A percentile compares a stretch with the other conserved stretches of the same genome.
Evolutionary conservation across 768 basidiomycete genomes (phyloP).

Genomic region (Neoboletus subvelutipes): DNA sequence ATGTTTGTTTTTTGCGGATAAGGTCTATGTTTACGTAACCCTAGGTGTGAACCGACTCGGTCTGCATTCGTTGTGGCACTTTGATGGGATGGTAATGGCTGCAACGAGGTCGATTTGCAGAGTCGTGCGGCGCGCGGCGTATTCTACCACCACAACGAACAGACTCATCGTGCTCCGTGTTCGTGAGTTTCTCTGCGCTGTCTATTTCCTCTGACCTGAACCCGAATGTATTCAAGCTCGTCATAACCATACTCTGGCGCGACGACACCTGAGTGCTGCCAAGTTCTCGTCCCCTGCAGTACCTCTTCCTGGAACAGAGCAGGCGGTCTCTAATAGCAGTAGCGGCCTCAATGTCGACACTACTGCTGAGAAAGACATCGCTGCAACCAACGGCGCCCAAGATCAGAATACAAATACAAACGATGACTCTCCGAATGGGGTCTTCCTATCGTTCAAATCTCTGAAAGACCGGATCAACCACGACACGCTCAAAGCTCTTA

Average conservation of each 20-base stretch:
- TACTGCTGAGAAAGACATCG: background rate
- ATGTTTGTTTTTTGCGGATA: background rate
- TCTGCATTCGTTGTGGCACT: background rate
- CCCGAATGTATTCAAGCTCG: slow-evolving; percentile 1
- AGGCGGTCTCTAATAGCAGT: background rate
- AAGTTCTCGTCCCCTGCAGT: background rate
- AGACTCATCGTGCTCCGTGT: background rate
- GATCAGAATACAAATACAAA: background rate
- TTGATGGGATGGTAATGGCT: background rate
- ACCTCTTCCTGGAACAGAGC: background rate
- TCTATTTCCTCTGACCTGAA: background rate
- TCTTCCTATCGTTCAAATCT: slow-evolving; percentile 30
- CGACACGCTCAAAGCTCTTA: slow-evolving; percentile 58
- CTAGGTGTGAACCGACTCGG: background rate
- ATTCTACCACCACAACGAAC: background rate
- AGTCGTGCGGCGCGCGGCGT: background rate
- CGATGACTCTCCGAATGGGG: background rate
- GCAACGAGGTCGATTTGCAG: slow-evolving; percentile 1
- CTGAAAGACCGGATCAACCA: slow-evolving; percentile 40
- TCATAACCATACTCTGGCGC: background rate
- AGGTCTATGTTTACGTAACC: background rate
- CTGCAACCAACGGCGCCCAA: background rate
- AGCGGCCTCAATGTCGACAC: background rate
- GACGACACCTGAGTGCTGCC: slow-evolving; percentile 8
- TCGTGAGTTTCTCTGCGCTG: slow-evolving; percentile 13